phyloP scores from a whole-genome alignment of 805 yeast species.

The Metschnikowia lunata region DNA sequence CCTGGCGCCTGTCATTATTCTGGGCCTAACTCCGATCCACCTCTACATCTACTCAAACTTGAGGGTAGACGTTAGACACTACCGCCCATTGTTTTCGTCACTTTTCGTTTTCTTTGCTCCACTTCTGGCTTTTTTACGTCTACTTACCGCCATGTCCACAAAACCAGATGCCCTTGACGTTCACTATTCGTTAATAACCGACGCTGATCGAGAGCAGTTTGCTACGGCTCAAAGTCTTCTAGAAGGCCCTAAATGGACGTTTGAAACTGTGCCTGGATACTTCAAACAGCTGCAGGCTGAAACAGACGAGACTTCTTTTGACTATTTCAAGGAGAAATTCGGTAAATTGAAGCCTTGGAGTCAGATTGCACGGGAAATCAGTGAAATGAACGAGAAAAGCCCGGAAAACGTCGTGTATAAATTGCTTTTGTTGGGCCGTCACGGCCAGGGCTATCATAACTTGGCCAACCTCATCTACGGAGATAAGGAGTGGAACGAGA shows the following conservation, averaged over 20 bases:
- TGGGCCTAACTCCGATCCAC: too few relatives aligned
- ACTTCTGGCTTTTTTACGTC: too few relatives aligned
- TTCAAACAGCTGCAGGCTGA: constrained; percentile 41
- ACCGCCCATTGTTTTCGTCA: too few relatives aligned
- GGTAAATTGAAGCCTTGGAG: constrained; percentile 34
- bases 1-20: too few relatives aligned
- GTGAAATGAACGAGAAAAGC: constrained; percentile 30
- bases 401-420: constrained; percentile 35
- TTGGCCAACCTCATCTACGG: constrained; percentile 45
- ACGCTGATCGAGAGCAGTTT: constrained; percentile 19
- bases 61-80: too few relatives aligned
- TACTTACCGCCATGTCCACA: constrained; percentile 13
- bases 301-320: constrained; percentile 41
- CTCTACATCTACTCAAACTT: too few relatives aligned
- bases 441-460: constrained; percentile 54
- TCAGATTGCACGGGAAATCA: constrained; percentile 20
- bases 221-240: constrained; percentile 7
- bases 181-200: constrained; percentile 25
- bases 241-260: constrained; percentile 32
- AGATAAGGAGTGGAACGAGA: constrained; percentile 40
- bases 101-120: too few relatives aligned
- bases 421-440: constrained; percentile 46
- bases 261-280: constrained; percentile 37
- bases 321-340: constrained; percentile 40
- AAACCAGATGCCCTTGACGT: constrained; percentile 25